A percentile compares a stretch with the other conserved stretches of the same genome.
Conservation (phyloP, 129 eudicot species). For the Flaveria trinervia region DNA sequence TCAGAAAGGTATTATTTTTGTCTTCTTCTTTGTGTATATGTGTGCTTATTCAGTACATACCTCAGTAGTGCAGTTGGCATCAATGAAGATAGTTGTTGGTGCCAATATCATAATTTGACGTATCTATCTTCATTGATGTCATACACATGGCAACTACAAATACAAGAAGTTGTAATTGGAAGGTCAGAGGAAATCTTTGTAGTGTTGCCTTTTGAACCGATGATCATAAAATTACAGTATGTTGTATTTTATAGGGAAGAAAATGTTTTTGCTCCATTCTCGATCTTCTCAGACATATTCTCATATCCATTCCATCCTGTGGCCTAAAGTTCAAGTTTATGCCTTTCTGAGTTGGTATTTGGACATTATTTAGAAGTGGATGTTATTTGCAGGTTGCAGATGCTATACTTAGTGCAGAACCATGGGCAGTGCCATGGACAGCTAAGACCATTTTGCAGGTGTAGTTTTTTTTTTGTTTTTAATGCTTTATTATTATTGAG, state of each 20-base stretch:
- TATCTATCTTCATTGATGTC: background rate
- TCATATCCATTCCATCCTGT: background rate
- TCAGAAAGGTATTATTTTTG: constrained; percentile 41
- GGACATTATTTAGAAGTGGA: background rate
- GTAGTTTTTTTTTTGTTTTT: background rate
- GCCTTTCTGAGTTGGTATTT: constrained; percentile 12
- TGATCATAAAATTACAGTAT: background rate
- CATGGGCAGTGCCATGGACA: constrained; percentile 74
- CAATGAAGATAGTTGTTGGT: background rate
- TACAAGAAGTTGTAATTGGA: background rate
- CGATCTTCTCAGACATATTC: background rate
- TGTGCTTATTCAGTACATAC: constrained; percentile 12
- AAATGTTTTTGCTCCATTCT: background rate
- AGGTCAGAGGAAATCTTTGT: background rate
- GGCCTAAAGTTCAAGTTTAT: background rate
- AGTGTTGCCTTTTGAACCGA: background rate
- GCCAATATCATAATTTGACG: constrained; percentile 22
- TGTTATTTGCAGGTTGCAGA: constrained; percentile 46
- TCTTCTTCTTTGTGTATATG: background rate
- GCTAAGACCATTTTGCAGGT: constrained; percentile 68
- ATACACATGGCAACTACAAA: background rate
- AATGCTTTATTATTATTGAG: background rate
- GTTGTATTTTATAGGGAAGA: background rate
- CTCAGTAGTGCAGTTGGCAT: constrained; percentile 2
- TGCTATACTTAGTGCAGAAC: constrained; percentile 45